These are phyloP conservation scores for Chenopodium quinoa DNA, from an alignment of 148 eudicot species.

Conservation along the genomic window DNA sequence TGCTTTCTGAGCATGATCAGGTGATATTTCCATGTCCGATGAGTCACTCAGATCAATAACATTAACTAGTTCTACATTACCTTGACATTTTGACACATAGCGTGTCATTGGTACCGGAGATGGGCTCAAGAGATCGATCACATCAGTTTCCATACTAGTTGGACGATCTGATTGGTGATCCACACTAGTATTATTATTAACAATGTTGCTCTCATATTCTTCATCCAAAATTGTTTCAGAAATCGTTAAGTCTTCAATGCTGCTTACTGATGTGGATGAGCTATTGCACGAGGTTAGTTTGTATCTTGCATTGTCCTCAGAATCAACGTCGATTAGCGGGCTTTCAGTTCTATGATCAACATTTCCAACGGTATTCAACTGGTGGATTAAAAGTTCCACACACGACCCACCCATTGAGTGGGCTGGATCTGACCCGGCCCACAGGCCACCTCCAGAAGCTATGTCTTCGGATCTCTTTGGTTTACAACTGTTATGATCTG, in stretches of 20 bases:
- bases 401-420: not conserved
- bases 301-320: conserved; percentile 13
- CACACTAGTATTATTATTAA: too few species aligned
- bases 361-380: not conserved
- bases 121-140: conserved; percentile 68
- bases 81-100: conserved; percentile 38
- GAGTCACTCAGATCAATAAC: conserved; percentile 72
- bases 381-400: not conserved
- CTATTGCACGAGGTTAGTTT: not conserved
- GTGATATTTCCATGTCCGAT: conserved; percentile 61
- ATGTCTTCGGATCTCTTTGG: conserved; percentile 17
- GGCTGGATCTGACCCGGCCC: not conserved
- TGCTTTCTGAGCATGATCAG: conserved; percentile 57
- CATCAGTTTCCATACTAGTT: conserved; percentile 14
- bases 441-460: not conserved
- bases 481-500: not conserved
- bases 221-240: conserved; percentile 11
- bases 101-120: conserved; percentile 34
- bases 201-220: not conserved
- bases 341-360: conserved; percentile 21
- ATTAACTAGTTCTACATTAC: conserved; percentile 30
- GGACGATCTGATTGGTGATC: conserved; percentile 15
- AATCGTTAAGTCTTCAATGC: conserved; percentile 16
- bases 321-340: conserved; percentile 5
- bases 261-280: conserved; percentile 5